Evolutionary conservation across 371 early-diverging fungal species (phyloP).

Genomic region (Circinella minor): DNA sequence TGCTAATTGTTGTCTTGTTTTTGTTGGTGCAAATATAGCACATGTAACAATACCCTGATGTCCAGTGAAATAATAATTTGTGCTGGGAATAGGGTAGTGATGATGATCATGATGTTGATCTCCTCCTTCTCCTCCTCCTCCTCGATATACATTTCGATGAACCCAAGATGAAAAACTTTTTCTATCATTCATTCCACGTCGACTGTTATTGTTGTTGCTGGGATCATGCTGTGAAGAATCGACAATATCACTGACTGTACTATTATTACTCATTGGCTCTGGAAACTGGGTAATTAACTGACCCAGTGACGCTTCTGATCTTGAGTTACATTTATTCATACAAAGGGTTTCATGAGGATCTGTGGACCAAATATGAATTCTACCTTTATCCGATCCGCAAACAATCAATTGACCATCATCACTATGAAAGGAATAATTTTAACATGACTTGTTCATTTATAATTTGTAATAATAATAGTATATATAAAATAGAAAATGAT

Average conservation of each 20-base stretch:
- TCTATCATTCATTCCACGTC: conserved; percentile 24
- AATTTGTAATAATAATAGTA: no score
- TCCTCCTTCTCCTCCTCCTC: neutral
- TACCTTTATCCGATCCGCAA: conserved; percentile 81
- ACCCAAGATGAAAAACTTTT: conserved; percentile 22
- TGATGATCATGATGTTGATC: conserved; percentile 15
- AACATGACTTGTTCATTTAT: neutral
- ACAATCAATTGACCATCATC: conserved; percentile 80
- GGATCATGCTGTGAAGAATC: neutral
- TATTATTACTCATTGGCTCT: neutral
- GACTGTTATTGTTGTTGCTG: neutral
- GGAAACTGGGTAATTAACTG: neutral
- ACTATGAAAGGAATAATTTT: conserved; percentile 26
- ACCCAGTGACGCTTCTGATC: conserved; percentile 15
- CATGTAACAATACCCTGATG: conserved; percentile 60
- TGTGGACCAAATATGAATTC: conserved; percentile 78
- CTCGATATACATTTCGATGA: neutral
- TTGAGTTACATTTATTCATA: conserved; percentile 8
- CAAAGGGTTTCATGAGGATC: neutral
- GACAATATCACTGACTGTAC: neutral
- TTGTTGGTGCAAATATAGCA: conserved; percentile 66
- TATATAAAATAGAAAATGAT: no score
- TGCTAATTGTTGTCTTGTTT: conserved; percentile 60
- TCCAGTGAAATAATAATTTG: conserved; percentile 48
- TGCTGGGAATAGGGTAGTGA: conserved; percentile 16